Conservation (phyloP, 1,139 yeast genomes). For the Yamadazyma spencermartinsiae region DNA sequence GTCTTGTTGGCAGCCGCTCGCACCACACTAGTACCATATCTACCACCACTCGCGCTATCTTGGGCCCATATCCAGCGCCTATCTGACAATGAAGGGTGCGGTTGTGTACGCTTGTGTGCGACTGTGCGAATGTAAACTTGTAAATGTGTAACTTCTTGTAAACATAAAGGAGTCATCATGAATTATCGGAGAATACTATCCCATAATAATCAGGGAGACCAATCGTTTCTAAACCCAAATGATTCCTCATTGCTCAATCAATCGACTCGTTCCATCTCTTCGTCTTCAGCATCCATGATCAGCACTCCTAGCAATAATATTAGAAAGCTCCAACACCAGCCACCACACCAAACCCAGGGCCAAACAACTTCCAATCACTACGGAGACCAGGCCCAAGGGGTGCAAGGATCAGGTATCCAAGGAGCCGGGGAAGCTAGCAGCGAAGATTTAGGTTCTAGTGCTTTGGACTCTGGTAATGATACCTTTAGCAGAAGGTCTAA, state of each 20-base stretch:
- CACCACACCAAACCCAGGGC: conserved; percentile 18
- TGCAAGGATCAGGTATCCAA: neutral
- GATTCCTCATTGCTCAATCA: conserved; percentile 16
- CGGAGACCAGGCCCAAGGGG: neutral
- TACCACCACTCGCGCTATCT: no score
- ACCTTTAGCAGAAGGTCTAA: conserved; percentile 1
- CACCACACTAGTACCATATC: no score
- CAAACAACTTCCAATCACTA: conserved; percentile 12
- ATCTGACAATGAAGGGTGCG: no score
- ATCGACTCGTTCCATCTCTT: conserved; percentile 17
- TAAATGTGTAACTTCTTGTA: neutral
- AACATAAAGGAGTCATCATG: conserved; percentile 5
- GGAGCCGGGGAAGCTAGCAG: neutral
- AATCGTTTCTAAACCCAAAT: conserved; percentile 21
- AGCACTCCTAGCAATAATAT: conserved; percentile 37
- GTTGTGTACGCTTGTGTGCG: no score
- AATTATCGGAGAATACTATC: conserved; percentile 21
- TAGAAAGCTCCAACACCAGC: conserved; percentile 23
- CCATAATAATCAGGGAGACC: conserved; percentile 17
- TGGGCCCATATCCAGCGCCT: no score
- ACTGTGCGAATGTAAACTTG: neutral
- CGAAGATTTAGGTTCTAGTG: neutral
- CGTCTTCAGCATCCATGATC: conserved; percentile 31
- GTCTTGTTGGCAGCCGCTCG: no score
- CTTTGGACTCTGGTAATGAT: conserved; percentile 1